Percentiles rank a stretch among this genome's conserved stretches.
Evolutionary conservation across 139 green algal species (phyloP).

Genomic region (Coccomyxa sp.): DNA sequence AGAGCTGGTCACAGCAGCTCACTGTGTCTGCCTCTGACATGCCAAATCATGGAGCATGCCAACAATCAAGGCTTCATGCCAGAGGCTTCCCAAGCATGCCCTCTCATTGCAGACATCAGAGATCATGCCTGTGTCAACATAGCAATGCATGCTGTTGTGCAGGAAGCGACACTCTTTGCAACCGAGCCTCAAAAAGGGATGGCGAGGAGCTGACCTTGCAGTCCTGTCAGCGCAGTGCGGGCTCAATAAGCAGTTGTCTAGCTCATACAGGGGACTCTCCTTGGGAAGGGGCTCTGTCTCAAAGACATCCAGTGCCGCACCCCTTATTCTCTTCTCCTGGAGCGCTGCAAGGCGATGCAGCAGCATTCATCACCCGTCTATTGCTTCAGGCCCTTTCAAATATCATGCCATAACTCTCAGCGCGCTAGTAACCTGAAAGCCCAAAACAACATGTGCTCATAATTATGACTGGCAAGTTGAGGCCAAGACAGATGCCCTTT

Average conservation of each 20-base stretch:
- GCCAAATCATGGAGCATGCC: too few species aligned
- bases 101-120: not conserved
- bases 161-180: too few species aligned
- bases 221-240: constrained; percentile 70
- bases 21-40: not conserved
- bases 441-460: not conserved
- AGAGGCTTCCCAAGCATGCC: too few species aligned
- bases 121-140: not conserved
- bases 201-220: constrained; percentile 10
- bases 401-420: too few species aligned
- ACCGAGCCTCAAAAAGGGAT: too few species aligned
- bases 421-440: too few species aligned
- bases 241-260: constrained; percentile 74
- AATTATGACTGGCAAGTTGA: not conserved
- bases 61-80: too few species aligned
- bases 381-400: not conserved
- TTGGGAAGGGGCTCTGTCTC: constrained; percentile 65
- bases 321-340: constrained; percentile 47
- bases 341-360: constrained; percentile 45
- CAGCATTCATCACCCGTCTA: not conserved
- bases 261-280: constrained; percentile 58
- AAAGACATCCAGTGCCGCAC: constrained; percentile 79
- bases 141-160: not conserved
- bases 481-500: not conserved
- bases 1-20: not conserved